Evolutionary conservation across 805 yeast species (phyloP).

Genomic region (Ogataea pilisensis): DNA sequence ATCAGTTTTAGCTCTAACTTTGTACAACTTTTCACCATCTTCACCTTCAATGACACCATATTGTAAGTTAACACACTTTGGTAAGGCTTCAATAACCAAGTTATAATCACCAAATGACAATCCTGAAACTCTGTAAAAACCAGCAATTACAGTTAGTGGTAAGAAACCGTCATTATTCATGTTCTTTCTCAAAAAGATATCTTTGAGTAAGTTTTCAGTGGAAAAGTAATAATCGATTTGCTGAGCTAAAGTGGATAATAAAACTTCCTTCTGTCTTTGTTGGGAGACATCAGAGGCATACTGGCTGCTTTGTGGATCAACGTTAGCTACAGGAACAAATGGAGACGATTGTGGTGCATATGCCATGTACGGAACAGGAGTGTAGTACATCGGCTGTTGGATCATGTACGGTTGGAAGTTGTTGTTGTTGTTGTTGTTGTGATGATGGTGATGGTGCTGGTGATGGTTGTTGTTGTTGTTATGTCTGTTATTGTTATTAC

Average conservation of each 20-base stretch:
- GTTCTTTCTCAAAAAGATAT: conserved; percentile 73
- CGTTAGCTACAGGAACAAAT: conserved; percentile 11
- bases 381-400: conserved; percentile 21
- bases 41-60: conserved; percentile 33
- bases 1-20: conserved; percentile 56
- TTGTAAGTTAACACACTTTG: conserved; percentile 45
- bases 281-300: conserved; percentile 18
- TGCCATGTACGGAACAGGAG: conserved; percentile 24
- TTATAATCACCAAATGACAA: conserved; percentile 53
- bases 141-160: conserved; percentile 55
- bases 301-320: conserved; percentile 15
- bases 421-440: conserved; percentile 16
- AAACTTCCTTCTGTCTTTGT: conserved; percentile 18
- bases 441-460: too few relatives aligned
- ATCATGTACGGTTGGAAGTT: conserved; percentile 21
- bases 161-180: conserved; percentile 78
- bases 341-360: conserved; percentile 13
- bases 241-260: conserved; percentile 29
- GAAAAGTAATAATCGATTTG: conserved; percentile 93
- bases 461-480: conserved; percentile 4
- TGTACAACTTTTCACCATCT: conserved; percentile 37
- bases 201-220: conserved; percentile 80
- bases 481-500: conserved; percentile 10
- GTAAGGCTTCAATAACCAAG: conserved; percentile 52
- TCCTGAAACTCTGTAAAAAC: conserved; percentile 72